phyloP scores from a whole-genome alignment of 164 flowering plant species.

The Nymphaea colorata region DNA sequence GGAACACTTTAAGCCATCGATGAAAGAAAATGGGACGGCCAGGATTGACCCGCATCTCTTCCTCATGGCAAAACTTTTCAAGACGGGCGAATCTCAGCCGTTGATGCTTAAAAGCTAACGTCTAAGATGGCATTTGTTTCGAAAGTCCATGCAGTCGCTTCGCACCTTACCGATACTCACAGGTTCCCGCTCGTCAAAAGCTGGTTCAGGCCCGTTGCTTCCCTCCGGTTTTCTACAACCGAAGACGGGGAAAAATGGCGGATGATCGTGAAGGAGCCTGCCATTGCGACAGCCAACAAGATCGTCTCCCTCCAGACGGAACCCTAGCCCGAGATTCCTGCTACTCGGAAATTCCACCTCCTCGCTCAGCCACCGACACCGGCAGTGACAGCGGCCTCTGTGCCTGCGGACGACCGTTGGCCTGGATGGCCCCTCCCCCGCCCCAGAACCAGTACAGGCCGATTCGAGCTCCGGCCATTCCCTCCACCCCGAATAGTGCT shows the following conservation, averaged over 20 bases:
- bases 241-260: neutral
- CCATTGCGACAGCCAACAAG: neutral
- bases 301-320: neutral
- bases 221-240: neutral
- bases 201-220: neutral
- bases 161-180: too few species aligned
- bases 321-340: neutral
- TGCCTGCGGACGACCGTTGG: neutral
- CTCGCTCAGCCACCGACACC: neutral
- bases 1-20: too few species aligned
- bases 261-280: neutral
- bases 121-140: too few species aligned
- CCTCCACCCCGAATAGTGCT: slow-evolving; percentile 25
- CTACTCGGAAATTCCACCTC: neutral
- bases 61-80: too few species aligned
- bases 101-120: too few species aligned
- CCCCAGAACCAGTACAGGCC: slow-evolving; percentile 34
- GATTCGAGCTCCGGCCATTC: slow-evolving; percentile 26
- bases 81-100: too few species aligned
- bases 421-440: slow-evolving; percentile 27
- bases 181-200: too few species aligned
- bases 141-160: too few species aligned
- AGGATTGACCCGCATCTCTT: too few species aligned
- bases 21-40: too few species aligned
- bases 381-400: neutral